Percentiles rank a stretch among this genome's conserved stretches.
phyloP scores from a whole-genome alignment of 441 rosid genomes.

The Theobroma grandiflorum region DNA sequence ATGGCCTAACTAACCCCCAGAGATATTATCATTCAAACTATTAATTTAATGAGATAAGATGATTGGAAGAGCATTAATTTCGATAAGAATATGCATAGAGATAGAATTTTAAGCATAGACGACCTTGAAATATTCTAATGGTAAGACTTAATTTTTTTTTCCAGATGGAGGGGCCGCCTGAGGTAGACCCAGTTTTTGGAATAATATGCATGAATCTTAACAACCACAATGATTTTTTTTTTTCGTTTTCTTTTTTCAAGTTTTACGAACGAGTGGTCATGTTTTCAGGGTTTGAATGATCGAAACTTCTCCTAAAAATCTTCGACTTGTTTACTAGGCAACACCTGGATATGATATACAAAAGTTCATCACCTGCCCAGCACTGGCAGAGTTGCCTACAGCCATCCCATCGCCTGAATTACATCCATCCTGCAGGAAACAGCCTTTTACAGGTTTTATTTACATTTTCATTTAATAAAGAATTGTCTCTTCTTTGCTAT shows the following conservation, averaged over 20 bases:
- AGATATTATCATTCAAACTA: slow-evolving; percentile 11
- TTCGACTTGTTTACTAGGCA: not conserved
- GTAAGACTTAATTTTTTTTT: not conserved
- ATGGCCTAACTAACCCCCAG: slow-evolving; percentile 3
- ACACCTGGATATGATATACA: not conserved
- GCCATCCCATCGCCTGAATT: too few relatives aligned
- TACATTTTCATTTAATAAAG: not conserved
- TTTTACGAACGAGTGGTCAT: slow-evolving; percentile 10
- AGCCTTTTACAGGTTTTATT: too few relatives aligned
- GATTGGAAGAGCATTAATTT: too few relatives aligned
- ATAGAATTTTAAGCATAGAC: not conserved
- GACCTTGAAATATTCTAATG: slow-evolving; percentile 11
- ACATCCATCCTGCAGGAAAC: too few relatives aligned
- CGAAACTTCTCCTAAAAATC: not conserved
- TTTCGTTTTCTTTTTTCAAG: not conserved
- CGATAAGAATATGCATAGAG: too few relatives aligned
- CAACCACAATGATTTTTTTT: slow-evolving; percentile 18
- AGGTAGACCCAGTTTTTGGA: slow-evolving; percentile 4
- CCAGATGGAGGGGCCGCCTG: slow-evolving; percentile 2
- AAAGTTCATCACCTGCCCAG: too few relatives aligned
- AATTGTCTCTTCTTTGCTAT: not conserved
- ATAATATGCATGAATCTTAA: slow-evolving; percentile 10
- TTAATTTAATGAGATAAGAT: not conserved
- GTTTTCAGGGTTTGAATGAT: not conserved
- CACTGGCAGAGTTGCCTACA: too few relatives aligned